phyloP scores from a whole-genome alignment of 441 rosid genomes.

The Hura crepitans region DNA sequence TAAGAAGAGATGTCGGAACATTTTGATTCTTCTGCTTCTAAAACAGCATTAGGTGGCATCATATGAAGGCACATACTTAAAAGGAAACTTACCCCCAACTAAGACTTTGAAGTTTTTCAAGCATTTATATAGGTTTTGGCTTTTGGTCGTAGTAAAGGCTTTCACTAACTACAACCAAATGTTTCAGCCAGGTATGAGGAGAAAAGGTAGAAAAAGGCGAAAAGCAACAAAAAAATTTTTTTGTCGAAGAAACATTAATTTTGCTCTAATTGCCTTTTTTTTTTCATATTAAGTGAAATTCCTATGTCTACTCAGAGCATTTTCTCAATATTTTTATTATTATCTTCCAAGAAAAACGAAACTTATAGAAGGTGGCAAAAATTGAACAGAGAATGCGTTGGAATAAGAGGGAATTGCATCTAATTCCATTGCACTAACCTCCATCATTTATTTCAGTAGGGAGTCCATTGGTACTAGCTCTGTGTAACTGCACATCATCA shows the following conservation, averaged over 20 bases:
- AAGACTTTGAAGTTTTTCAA: background rate
- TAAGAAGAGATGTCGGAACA: background rate
- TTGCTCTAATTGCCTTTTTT: background rate
- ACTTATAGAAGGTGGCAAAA: background rate
- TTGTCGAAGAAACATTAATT: background rate
- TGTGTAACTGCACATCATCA: slow-evolving; percentile 32
- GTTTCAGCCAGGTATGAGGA: background rate
- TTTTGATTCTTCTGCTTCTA: background rate
- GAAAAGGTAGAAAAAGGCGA: background rate
- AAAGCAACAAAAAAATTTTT: background rate
- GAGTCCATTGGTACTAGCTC: slow-evolving; percentile 33
- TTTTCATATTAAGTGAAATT: background rate
- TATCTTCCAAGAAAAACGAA: background rate
- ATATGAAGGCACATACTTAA: background rate
- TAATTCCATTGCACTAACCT: slow-evolving; percentile 30
- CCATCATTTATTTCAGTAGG: slow-evolving; percentile 39
- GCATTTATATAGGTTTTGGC: background rate
- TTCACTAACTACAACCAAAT: background rate
- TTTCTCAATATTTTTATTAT: background rate
- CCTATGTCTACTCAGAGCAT: background rate
- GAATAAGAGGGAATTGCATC: slow-evolving; percentile 5
- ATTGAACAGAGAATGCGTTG: background rate
- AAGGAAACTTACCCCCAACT: background rate
- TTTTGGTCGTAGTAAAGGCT: background rate
- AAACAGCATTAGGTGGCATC: background rate